A percentile compares a stretch with the other conserved stretches of the same genome.
These are phyloP conservation scores for Trichophyton equinum DNA, from an alignment of 2,329 filamentous ascomycete species.

Conservation along the genomic window DNA sequence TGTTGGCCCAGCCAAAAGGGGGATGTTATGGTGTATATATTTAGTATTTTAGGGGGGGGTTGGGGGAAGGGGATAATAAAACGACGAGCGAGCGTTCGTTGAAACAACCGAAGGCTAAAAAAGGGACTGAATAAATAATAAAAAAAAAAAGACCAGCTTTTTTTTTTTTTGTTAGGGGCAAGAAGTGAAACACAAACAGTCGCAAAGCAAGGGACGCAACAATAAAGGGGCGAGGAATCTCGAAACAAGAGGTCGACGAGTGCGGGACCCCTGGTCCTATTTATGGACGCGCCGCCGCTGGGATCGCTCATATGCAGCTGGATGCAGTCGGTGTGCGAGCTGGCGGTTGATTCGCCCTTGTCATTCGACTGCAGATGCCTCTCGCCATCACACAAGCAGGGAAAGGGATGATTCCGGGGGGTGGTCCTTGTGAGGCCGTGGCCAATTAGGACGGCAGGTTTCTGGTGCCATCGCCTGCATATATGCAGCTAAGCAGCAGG, in stretches of 20 bases:
- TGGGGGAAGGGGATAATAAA: not conserved
- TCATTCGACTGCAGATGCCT: not conserved
- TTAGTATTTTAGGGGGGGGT: not conserved
- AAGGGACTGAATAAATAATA: not conserved
- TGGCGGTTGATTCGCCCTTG: not conserved
- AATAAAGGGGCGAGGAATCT: not conserved
- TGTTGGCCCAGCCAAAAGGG: not conserved
- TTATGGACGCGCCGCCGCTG: not conserved
- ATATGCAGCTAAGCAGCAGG: not conserved
- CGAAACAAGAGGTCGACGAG: not conserved
- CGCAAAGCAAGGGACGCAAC: not conserved
- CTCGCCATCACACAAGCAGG: not conserved
- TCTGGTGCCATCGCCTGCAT: not conserved
- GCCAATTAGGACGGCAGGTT: not conserved
- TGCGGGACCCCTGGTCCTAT: conserved; percentile 2
- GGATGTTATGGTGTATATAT: not conserved
- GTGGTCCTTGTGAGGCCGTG: not conserved
- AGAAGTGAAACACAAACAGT: conserved; percentile 2
- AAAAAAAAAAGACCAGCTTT: conserved; percentile 4
- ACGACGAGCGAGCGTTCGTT: not conserved
- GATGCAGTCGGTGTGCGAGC: not conserved
- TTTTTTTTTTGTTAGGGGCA: conserved; percentile 2
- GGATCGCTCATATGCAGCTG: not conserved
- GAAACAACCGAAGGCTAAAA: conserved; percentile 1
- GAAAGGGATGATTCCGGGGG: not conserved